Evolutionary conservation across 1,284 basidiomycete genomes (phyloP).

Genomic region (Naganishia albida): DNA sequence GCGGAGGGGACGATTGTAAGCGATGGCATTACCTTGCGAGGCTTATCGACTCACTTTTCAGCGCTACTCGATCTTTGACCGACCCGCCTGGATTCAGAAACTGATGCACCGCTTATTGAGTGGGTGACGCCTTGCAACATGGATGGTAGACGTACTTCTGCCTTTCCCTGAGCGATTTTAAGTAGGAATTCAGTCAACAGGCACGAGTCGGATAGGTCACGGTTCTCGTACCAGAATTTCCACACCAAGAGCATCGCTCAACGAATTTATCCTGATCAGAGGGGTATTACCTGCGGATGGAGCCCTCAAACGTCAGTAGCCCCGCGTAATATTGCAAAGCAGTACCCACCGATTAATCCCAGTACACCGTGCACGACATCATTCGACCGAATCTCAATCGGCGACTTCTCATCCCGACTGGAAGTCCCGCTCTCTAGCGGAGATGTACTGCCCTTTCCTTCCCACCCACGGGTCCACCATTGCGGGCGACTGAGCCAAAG

Average conservation of each 20-base stretch:
- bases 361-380: conserved; percentile 69
- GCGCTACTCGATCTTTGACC: conserved; percentile 93
- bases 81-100: conserved; percentile 96
- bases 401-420: conserved; percentile 58
- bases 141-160: conserved; percentile 63
- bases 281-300: conserved; percentile 79
- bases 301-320: neutral
- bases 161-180: conserved; percentile 66
- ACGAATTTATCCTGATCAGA: conserved; percentile 82
- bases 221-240: conserved; percentile 68
- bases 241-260: conserved; percentile 86
- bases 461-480: conserved; percentile 20
- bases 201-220: neutral
- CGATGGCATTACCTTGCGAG: neutral
- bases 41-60: conserved; percentile 66
- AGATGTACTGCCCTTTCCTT: conserved; percentile 51
- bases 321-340: neutral
- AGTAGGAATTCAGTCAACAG: no score
- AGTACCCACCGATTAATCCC: conserved; percentile 72
- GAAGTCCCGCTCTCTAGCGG: conserved; percentile 55
- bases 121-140: neutral
- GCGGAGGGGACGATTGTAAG: neutral
- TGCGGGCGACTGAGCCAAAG: conserved; percentile 41
- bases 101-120: conserved; percentile 53
- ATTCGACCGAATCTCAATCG: conserved; percentile 73